Conservation (phyloP, 2,329 filamentous ascomycete genomes). For the Ambrosiella xylebori region DNA sequence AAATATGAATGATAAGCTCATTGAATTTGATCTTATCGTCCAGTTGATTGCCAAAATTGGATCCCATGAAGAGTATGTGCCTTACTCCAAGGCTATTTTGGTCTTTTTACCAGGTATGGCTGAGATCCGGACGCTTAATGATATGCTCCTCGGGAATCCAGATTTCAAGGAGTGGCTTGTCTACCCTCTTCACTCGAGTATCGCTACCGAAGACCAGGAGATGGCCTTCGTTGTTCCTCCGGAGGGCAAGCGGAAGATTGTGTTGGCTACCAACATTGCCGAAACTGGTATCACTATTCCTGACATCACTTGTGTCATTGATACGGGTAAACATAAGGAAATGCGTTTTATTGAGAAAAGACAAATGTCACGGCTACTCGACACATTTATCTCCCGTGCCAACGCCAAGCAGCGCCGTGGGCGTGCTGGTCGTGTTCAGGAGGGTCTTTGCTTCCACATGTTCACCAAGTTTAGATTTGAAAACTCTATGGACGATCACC, state of each 20-base stretch:
- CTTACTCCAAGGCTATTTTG: conserved; percentile 80
- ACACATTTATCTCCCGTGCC: conserved; percentile 87
- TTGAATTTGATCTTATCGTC: conserved; percentile 75
- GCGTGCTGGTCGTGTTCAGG: conserved; percentile 85
- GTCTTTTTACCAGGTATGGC: conserved; percentile 89
- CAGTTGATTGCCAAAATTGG: conserved; percentile 65
- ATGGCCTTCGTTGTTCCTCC: conserved; percentile 78
- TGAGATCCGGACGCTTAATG: conserved; percentile 78
- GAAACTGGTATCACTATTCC: conserved; percentile 98
- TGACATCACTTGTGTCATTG: conserved; percentile 91
- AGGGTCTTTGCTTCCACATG: conserved; percentile 87
- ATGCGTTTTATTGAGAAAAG: conserved; percentile 92
- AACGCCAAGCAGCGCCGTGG: conserved; percentile 92
- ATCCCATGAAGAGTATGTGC: conserved; percentile 42
- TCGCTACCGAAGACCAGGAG: conserved; percentile 92
- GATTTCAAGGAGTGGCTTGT: conserved; percentile 70
- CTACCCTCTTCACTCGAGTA: conserved; percentile 82
- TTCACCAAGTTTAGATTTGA: conserved; percentile 87
- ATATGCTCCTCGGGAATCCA: conserved; percentile 61
- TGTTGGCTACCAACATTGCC: conserved; percentile 92
- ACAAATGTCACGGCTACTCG: conserved; percentile 76
- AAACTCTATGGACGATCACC: conserved; percentile 69
- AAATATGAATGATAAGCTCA: conserved; percentile 75
- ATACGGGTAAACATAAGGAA: conserved; percentile 91
- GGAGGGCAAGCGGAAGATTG: conserved; percentile 70